Evolutionary conservation across 352 stramenopile genomes (phyloP), one percentile per base, ranked within the genome.

Genomic region (Albugo laibachii): DNA sequence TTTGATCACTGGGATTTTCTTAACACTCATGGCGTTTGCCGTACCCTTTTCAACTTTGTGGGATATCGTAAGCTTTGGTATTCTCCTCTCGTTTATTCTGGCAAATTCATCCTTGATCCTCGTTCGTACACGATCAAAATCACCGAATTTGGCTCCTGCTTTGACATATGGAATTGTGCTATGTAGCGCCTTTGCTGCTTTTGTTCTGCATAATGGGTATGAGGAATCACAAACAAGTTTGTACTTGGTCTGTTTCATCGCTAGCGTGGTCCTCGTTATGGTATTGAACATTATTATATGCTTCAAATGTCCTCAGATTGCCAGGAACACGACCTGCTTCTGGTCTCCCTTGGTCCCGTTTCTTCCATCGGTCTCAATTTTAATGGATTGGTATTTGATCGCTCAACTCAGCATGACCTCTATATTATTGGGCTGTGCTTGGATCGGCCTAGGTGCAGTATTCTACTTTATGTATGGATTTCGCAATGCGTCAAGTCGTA

Each of bases 401-500:
- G 53, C 72, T 14, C 75, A 87, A 53, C 62, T 83, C 40, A 53
- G 39, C 13, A 57, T 66, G 44, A 48, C 61, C 5, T 68, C 66
- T 43, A 79, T 85, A n/a, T 55, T 52, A 13, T 59, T 64, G 24
- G 65, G 62, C 31, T 60, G 61, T 16, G 56, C 60, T 10, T 88
- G 73, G 72, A 51, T 88, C 41, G 58, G 39, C 11, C 63, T 58
- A 3, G 74, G 57, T 13, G 64, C 80, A 6, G 13, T 83, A 4
- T 80, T 73, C 50, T 85, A 88, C 58, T 80, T 84, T 37, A 54
- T 61, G 11, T 88, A 88, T 52, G 75, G 75, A 45, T 88, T 81
- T 58, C 55, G 56, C 47, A 63, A 80, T 60, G 70, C 67, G 18
- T 67, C 66, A 3, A 70, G 69, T 27, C 72, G 69, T 49, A 70